Evolutionary conservation across 1,139 yeast species (phyloP).

Genomic region (Yamadazyma membranifaciens): DNA sequence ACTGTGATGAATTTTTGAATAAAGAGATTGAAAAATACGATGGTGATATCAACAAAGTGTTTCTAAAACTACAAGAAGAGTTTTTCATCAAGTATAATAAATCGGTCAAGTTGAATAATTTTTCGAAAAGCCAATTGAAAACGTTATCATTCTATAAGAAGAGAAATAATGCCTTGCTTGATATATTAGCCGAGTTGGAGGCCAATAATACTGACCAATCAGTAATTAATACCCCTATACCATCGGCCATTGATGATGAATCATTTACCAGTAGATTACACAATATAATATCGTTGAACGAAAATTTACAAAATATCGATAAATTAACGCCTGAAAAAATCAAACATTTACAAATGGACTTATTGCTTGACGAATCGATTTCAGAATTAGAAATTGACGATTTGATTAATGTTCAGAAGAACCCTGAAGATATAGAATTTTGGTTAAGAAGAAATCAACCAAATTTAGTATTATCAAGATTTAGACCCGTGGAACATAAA

Average conservation of each 20-base stretch:
- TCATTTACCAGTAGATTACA: slow-evolving; percentile 18
- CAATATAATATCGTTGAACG: slow-evolving; percentile 22
- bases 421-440: slow-evolving; percentile 40
- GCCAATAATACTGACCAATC: slow-evolving; percentile 13
- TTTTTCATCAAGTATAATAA: slow-evolving; percentile 12
- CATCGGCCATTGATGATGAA: slow-evolving; percentile 13
- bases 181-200: slow-evolving; percentile 25
- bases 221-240: too few relatives aligned
- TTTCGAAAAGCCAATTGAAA: slow-evolving; percentile 35
- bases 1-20: slow-evolving; percentile 9
- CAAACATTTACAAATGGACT: slow-evolving; percentile 9
- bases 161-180: slow-evolving; percentile 38
- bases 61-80: slow-evolving; percentile 13
- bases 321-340: slow-evolving; percentile 1
- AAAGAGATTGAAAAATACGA: slow-evolving; percentile 10
- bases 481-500: slow-evolving; percentile 30
- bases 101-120: slow-evolving; percentile 22
- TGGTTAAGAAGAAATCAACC: slow-evolving; percentile 42
- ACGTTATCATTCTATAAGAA: slow-evolving; percentile 35
- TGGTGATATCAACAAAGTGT: slow-evolving; percentile 15
- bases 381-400: slow-evolving; percentile 44
- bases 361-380: slow-evolving; percentile 27
- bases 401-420: slow-evolving; percentile 29
- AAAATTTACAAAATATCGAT: slow-evolving; percentile 16
- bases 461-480: slow-evolving; percentile 33